Evolutionary conservation across 306 rosid genomes (phyloP).

Genomic region (Betula pendula): DNA sequence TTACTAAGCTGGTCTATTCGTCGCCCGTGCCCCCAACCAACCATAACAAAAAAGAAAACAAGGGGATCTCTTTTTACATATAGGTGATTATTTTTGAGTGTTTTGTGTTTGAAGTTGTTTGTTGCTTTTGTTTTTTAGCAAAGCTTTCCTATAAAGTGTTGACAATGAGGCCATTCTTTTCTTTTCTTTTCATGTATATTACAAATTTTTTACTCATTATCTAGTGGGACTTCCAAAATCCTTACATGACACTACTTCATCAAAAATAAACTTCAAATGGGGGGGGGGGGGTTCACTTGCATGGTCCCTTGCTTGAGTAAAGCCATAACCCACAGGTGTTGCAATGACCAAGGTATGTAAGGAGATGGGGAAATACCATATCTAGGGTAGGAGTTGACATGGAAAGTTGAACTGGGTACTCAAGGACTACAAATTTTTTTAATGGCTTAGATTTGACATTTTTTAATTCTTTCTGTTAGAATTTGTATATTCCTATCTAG

Average conservation of each 20-base stretch:
- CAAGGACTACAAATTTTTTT: background rate
- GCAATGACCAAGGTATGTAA: background rate
- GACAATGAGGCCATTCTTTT: background rate
- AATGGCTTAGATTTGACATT: background rate
- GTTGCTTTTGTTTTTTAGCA: too few species aligned
- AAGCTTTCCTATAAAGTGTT: too few species aligned
- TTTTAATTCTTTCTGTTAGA: background rate
- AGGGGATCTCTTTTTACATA: too few species aligned
- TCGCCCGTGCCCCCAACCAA: too few species aligned
- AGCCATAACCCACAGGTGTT: background rate
- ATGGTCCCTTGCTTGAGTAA: background rate
- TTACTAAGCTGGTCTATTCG: background rate
- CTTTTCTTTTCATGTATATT: background rate
- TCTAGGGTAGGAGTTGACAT: background rate
- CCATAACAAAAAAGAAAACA: too few species aligned
- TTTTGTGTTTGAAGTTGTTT: too few species aligned
- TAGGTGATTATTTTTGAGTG: too few species aligned
- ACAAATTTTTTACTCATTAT: background rate
- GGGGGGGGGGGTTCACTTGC: too few species aligned
- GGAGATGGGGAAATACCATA: background rate
- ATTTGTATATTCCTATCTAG: background rate
- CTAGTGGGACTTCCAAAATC: background rate
- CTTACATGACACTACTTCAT: background rate
- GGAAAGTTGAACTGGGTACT: background rate
- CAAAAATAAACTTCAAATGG: too few species aligned